Percentiles rank a stretch among this genome's conserved stretches.
Evolutionary conservation across 2,329 filamentous ascomycete genomes (phyloP).

Genomic region (Penicillium sp.): DNA sequence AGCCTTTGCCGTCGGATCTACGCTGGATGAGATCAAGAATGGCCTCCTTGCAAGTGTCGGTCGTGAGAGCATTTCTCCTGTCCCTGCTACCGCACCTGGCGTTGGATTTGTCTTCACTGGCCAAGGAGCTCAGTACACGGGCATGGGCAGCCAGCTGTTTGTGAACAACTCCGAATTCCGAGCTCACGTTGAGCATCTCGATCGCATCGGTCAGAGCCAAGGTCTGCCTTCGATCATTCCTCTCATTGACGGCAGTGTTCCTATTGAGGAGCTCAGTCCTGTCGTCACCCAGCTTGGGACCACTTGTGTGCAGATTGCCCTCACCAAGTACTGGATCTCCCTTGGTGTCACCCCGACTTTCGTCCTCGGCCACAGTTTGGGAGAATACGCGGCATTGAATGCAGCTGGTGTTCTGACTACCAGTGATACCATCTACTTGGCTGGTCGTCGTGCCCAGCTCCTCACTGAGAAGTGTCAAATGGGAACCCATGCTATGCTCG

Average conservation of each 20-base stretch:
- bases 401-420: slow-evolving; percentile 43
- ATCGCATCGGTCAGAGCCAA: slow-evolving; percentile 33
- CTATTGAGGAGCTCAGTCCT: slow-evolving; percentile 26
- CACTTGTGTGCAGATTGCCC: slow-evolving; percentile 48
- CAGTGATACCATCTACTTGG: slow-evolving; percentile 45
- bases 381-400: slow-evolving; percentile 48
- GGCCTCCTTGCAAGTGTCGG: slow-evolving; percentile 21
- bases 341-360: slow-evolving; percentile 40
- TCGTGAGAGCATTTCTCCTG: slow-evolving; percentile 23
- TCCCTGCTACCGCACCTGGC: slow-evolving; percentile 25
- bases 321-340: slow-evolving; percentile 38
- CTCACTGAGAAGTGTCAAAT: slow-evolving; percentile 45
- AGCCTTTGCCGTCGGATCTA: slow-evolving; percentile 29
- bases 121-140: slow-evolving; percentile 43
- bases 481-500: slow-evolving; percentile 51
- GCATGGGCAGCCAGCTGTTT: slow-evolving; percentile 35
- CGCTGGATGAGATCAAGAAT: slow-evolving; percentile 21
- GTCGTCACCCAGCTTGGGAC: slow-evolving; percentile 45
- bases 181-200: slow-evolving; percentile 34
- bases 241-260: slow-evolving; percentile 29
- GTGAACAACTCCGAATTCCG: slow-evolving; percentile 33
- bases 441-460: slow-evolving; percentile 46
- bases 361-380: slow-evolving; percentile 49
- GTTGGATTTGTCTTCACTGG: slow-evolving; percentile 40
- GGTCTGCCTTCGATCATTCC: slow-evolving; percentile 36